Conservation (phyloP, 441 rosid species). For the Capsella rubella region DNA sequence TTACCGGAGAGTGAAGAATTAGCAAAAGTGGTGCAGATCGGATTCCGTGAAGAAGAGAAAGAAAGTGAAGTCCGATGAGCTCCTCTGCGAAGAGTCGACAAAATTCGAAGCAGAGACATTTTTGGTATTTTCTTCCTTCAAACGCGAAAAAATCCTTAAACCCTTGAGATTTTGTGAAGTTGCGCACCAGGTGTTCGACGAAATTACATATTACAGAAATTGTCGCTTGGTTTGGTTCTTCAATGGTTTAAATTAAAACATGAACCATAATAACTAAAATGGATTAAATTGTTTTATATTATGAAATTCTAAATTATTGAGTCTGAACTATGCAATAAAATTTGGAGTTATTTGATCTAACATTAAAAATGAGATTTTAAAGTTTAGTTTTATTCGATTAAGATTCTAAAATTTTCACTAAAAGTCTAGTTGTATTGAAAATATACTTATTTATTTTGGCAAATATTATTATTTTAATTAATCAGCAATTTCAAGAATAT, state of each 20-base stretch:
- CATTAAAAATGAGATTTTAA: too few relatives aligned
- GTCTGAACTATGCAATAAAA: too few relatives aligned
- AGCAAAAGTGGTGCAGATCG: conserved; percentile 7
- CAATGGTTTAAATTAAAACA: neutral
- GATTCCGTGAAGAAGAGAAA: conserved; percentile 26
- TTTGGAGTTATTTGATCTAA: too few relatives aligned
- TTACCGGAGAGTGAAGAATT: conserved; percentile 39
- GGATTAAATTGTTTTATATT: neutral
- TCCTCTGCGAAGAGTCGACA: conserved; percentile 34
- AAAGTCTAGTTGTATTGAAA: too few relatives aligned
- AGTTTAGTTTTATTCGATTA: too few relatives aligned
- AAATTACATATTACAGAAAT: conserved; percentile 5
- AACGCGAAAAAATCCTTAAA: neutral
- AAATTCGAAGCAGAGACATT: conserved; percentile 32
- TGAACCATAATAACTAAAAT: neutral
- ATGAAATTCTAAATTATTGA: too few relatives aligned
- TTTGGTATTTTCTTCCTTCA: neutral
- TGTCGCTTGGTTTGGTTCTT: neutral
- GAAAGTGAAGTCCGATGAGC: conserved; percentile 27
- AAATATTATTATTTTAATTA: too few relatives aligned
- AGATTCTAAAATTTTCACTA: too few relatives aligned
- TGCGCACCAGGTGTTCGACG: conserved; percentile 39
- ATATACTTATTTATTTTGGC: too few relatives aligned
- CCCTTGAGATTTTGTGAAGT: neutral
- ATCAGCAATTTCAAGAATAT: too few relatives aligned